Evolutionary conservation across 805 yeast genomes (phyloP), one percentile per base, ranked within the genome.

Genomic region (Teunomyces funiuensis): DNA sequence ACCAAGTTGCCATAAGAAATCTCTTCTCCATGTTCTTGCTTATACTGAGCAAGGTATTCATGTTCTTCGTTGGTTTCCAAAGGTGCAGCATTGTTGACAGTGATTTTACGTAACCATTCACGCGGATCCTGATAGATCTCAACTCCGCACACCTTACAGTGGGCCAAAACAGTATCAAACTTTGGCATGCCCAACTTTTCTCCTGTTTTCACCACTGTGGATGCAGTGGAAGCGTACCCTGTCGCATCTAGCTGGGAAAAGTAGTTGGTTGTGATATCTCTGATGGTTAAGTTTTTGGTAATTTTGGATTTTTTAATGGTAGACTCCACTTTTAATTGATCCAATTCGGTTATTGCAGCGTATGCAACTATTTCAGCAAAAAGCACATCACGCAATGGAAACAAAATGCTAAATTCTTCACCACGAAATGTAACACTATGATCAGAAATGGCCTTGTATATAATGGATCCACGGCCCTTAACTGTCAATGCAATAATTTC

Each of bases 181-280:
- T 44, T 57, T 0, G 86, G 87, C 6, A 70, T 70, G 2, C 73
- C 74, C 33, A 90, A 63, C 58, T 91, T 89, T 36, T 82, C 82
- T 4, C 93, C 96, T 0, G 96, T 89, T 50, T 87, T 83, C 10
- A 89, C 89, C 15, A 91, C 97, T 0, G 98, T 90, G 0, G 97
- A 85, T 2, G 90, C 89, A 2, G 91, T 86, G 42, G 91, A 87
- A 0, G 96, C 89, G 56, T 89, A 89, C 11, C 82, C 89, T 7
- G 69, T 66, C 5, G 73, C 73, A 54, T 88, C 96, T 17, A 90
- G 79, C 25, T 73, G 71, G 22, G 69, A 73, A 52, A 88, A 88
- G 60, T 91, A 91, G 37, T 80, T 76, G 19, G 79, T 69, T 1
- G 89, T 82, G 37, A 91, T 72, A 54, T 88, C 95, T 52, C 86